Conservation (phyloP, 176 grass and related monocot genomes). For the Oryza glumipatula region DNA sequence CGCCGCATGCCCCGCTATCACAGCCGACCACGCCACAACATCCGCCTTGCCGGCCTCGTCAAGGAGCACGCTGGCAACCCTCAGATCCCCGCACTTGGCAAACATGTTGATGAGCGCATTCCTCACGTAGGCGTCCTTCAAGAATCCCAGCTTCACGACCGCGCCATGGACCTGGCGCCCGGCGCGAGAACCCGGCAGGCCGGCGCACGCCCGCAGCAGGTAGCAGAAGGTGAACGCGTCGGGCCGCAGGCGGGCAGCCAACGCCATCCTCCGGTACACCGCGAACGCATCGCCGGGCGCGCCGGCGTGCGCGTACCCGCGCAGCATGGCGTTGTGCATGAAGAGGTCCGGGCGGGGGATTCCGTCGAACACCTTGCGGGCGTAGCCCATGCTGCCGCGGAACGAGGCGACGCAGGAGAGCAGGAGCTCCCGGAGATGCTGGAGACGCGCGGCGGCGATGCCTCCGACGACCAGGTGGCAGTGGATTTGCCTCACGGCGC, state of each 20-base stretch:
- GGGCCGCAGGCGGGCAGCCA: background rate
- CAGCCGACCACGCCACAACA: conserved; percentile 41
- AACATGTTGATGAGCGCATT: conserved; percentile 58
- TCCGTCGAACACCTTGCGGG: conserved; percentile 49
- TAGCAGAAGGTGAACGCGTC: conserved; percentile 53
- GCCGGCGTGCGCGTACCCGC: conserved; percentile 24
- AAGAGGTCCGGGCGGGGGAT: conserved; percentile 53
- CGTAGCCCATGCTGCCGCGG: conserved; percentile 47
- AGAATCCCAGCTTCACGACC: conserved; percentile 43
- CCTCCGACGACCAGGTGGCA: conserved; percentile 41
- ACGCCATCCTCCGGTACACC: conserved; percentile 31
- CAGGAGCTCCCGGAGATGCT: conserved; percentile 34
- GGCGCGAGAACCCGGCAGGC: background rate
- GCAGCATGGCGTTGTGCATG: conserved; percentile 55
- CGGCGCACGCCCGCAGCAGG: conserved; percentile 43
- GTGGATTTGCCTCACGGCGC: conserved; percentile 45
- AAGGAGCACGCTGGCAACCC: conserved; percentile 26
- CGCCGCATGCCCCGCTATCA: conserved; percentile 24
- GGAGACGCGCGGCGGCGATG: background rate
- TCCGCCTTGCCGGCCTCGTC: conserved; percentile 18
- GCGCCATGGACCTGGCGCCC: conserved; percentile 47
- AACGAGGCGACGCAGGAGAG: conserved; percentile 23
- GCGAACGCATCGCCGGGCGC: conserved; percentile 9
- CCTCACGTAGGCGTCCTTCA: conserved; percentile 38
- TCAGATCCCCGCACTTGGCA: conserved; percentile 47